These are phyloP conservation scores for Arabis alpina DNA, from an alignment of 345 rosid genomes.

Conservation along the genomic window DNA sequence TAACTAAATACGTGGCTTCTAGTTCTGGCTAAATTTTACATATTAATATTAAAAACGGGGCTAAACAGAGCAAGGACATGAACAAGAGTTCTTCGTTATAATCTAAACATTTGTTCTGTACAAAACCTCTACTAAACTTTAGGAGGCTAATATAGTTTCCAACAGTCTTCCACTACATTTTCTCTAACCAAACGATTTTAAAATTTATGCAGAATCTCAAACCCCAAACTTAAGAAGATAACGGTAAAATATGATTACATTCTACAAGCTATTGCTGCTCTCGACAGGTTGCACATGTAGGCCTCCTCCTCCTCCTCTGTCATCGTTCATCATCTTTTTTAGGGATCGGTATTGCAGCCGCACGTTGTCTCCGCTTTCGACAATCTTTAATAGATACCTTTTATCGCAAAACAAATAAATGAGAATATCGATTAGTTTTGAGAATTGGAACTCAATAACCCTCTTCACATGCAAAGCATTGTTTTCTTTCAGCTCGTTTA, in stretches of 20 bases:
- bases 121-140: slow-evolving; percentile 25
- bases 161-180: slow-evolving; percentile 18
- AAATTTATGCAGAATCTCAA: slow-evolving; percentile 29
- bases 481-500: slow-evolving; percentile 28
- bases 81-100: slow-evolving; percentile 21
- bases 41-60: no score
- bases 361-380: slow-evolving; percentile 81
- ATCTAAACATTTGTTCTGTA: slow-evolving; percentile 34
- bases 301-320: slow-evolving; percentile 45
- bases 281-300: slow-evolving; percentile 53
- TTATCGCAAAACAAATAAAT: slow-evolving; percentile 9
- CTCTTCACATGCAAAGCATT: slow-evolving; percentile 17
- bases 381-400: slow-evolving; percentile 87
- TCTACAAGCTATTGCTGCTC: slow-evolving; percentile 59
- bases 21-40: no score
- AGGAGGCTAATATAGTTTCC: slow-evolving; percentile 21
- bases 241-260: slow-evolving; percentile 24
- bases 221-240: slow-evolving; percentile 28
- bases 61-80: background rate
- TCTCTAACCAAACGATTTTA: slow-evolving; percentile 23
- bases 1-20: no score
- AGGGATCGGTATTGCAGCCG: slow-evolving; percentile 97
- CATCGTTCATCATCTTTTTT: slow-evolving; percentile 60
- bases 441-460: slow-evolving; percentile 6
- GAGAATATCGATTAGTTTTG: background rate